Evolutionary conservation across 768 basidiomycete species (phyloP), one percentile per base, ranked within the genome.

Genomic region (Rhodocollybia butyracea): DNA sequence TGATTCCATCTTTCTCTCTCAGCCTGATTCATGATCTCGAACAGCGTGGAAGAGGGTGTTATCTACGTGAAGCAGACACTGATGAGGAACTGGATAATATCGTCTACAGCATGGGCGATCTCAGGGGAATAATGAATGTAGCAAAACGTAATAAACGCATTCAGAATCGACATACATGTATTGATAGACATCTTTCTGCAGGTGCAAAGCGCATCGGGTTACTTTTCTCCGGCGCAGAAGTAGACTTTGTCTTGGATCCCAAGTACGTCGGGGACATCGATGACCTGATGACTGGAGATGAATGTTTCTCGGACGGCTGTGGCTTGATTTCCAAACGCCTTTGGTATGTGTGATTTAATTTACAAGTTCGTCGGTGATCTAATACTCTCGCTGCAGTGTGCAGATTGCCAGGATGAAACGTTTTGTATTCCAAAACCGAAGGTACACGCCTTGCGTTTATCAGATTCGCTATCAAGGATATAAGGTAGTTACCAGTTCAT

Each of bases 381-480:
- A 29, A 5, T 31, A 29, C 6, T 46, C 3, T 5, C 13, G 10
- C 7, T 22, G 17, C 21, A 50, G 48, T 15, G 61, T 78, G 0
- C 74, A 78, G 58, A 61, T 88, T 12, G 82, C 80, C 57, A 80
- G 72, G 57, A 67, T 67, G 5, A 86, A 85, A 64, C 66, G 73
- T 2, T 79, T 86, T 26, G 71, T 82, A 11, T 84, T 82, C 63
- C 73, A 82, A 56, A 77, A 76, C 6, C 66, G 64, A 2, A 72
- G 83, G 26, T 87, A 88, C 57, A 83, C 82, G 0, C 85, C 86
- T 0, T 70, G 72, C 22, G 82, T 88, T 3, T 80, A 80, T 59
- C 85, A 87, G 60, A 86, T 87, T 24, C 86, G 85, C 51, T 88
- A 87, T 62, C 67, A 77, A n/a, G 86, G 85, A 8, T 86, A 88